Conservation (phyloP, 2,329 filamentous ascomycete species). For the Stachybotrys chlorohalonatus region DNA sequence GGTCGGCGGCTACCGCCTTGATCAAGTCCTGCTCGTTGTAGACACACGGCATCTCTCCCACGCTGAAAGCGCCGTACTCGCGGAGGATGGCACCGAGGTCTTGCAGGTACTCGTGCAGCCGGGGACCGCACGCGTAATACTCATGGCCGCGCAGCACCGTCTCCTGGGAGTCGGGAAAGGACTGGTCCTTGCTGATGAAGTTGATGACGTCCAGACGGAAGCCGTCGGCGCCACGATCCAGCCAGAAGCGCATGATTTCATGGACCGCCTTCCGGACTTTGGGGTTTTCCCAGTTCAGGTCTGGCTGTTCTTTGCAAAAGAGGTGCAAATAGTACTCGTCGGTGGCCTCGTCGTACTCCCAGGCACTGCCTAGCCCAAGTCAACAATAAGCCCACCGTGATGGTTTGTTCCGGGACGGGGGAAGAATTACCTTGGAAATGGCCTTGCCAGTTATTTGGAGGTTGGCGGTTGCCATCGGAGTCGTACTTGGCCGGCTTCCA, state of each 20-base stretch:
- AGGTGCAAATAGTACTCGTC: slow-evolving; percentile 55
- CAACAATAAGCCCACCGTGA: neutral
- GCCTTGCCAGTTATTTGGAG: slow-evolving; percentile 50
- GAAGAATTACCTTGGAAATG: slow-evolving; percentile 25
- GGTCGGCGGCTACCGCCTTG: slow-evolving; percentile 42
- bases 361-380: slow-evolving; percentile 27
- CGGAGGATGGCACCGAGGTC: slow-evolving; percentile 34
- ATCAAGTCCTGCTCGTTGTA: slow-evolving; percentile 32
- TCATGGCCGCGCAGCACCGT: slow-evolving; percentile 24
- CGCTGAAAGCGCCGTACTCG: slow-evolving; percentile 40
- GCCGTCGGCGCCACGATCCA: slow-evolving; percentile 56
- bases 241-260: slow-evolving; percentile 64
- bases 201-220: slow-evolving; percentile 63
- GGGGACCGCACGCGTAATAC: slow-evolving; percentile 45
- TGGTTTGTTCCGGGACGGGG: neutral
- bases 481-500: slow-evolving; percentile 54
- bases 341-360: slow-evolving; percentile 40
- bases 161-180: slow-evolving; percentile 39
- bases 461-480: slow-evolving; percentile 44
- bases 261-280: slow-evolving; percentile 58
- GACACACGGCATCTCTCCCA: slow-evolving; percentile 41
- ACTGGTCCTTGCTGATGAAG: slow-evolving; percentile 53
- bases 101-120: slow-evolving; percentile 35
- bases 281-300: slow-evolving; percentile 69
- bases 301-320: slow-evolving; percentile 63